These are phyloP conservation scores for Nepenthes gracilis DNA, from an alignment of 148 eudicot species.

Conservation along the genomic window DNA sequence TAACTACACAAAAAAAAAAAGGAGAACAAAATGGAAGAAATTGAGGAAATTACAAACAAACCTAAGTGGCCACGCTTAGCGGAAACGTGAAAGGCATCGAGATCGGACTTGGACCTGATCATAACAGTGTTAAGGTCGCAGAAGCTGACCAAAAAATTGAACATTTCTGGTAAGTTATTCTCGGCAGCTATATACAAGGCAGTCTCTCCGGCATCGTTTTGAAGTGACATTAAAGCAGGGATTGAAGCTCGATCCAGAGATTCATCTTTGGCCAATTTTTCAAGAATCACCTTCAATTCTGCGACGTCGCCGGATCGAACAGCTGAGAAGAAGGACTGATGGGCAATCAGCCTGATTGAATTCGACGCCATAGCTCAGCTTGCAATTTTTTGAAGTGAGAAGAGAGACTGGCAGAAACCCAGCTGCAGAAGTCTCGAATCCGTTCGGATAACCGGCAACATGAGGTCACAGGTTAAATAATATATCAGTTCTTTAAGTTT, in stretches of 20 bases:
- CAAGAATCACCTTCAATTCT: slow-evolving; percentile 27
- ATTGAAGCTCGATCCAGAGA: slow-evolving; percentile 29
- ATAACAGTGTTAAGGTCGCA: slow-evolving; percentile 34
- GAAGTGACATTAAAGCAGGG: slow-evolving; percentile 40
- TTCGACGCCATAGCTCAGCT: slow-evolving; percentile 3
- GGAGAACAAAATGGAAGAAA: background rate
- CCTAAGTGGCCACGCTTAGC: slow-evolving; percentile 68
- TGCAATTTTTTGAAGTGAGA: no score
- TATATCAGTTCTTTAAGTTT: no score
- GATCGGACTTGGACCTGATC: slow-evolving; percentile 54
- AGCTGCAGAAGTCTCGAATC: no score
- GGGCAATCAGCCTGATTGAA: slow-evolving; percentile 42
- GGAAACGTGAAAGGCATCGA: slow-evolving; percentile 56
- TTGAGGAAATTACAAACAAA: slow-evolving; percentile 11
- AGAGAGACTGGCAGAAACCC: no score
- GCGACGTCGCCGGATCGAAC: slow-evolving; percentile 45
- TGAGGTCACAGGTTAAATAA: no score
- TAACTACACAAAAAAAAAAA: background rate
- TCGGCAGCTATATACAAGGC: slow-evolving; percentile 59
- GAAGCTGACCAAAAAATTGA: slow-evolving; percentile 43
- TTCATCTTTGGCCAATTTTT: slow-evolving; percentile 10
- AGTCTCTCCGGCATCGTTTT: slow-evolving; percentile 52
- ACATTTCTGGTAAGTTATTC: slow-evolving; percentile 29
- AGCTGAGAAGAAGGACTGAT: slow-evolving; percentile 58
- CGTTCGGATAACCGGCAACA: no score